A percentile compares a stretch with the other conserved stretches of the same genome.
phyloP scores from a whole-genome alignment of 176 grass and related monocot species.

The Tillandsia leiboldiana region DNA sequence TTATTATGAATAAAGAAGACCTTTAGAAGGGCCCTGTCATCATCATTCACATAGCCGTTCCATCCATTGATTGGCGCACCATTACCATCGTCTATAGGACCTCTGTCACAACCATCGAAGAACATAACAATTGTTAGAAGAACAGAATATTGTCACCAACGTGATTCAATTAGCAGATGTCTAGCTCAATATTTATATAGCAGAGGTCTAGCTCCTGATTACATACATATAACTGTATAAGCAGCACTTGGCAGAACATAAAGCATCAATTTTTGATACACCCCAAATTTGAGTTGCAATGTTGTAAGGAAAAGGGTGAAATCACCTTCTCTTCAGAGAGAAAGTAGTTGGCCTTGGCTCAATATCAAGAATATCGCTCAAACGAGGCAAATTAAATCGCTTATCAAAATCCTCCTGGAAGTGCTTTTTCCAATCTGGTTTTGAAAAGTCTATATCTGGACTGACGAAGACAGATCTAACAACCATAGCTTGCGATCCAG shows the following conservation, averaged over 20 bases:
- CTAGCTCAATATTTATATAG: background rate
- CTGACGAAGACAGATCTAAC: conserved; percentile 32
- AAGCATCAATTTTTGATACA: background rate
- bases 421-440: conserved; percentile 70
- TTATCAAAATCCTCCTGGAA: conserved; percentile 72
- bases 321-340: conserved; percentile 73
- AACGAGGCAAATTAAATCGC: conserved; percentile 78
- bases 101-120: conserved; percentile 28
- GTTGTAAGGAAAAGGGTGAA: background rate
- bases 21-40: conserved; percentile 94
- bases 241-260: background rate
- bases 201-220: too few relatives aligned
- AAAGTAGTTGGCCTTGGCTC: conserved; percentile 71
- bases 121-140: conserved; percentile 5
- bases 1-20: conserved; percentile 21
- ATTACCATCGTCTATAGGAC: conserved; percentile 45
- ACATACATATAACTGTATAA: too few relatives aligned
- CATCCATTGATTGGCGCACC: conserved; percentile 35
- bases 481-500: conserved; percentile 8
- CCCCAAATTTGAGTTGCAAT: background rate
- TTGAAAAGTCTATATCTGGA: conserved; percentile 43
- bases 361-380: conserved; percentile 70
- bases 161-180: conserved; percentile 1
- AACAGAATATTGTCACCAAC: conserved; percentile 3
- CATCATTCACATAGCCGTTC: conserved; percentile 94